Conservation (phyloP, 2,329 filamentous ascomycete genomes). For the Fusarium poae region DNA sequence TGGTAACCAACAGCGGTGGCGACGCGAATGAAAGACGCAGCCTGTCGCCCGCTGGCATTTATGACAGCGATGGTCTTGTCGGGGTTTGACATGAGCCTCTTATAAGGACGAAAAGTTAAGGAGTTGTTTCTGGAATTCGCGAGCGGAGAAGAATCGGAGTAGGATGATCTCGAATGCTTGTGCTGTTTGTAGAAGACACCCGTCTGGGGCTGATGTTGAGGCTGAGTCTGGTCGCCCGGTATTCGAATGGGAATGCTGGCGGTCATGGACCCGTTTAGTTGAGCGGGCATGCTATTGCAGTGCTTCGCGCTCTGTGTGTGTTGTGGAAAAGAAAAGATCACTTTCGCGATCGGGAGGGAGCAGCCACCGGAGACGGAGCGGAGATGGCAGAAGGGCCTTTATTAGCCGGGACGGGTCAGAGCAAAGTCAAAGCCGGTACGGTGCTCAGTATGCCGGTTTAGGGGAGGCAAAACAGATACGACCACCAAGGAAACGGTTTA, state of each 20-base stretch:
- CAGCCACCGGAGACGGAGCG: constrained; percentile 41
- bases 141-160: constrained; percentile 70
- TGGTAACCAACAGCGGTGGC: constrained; percentile 93
- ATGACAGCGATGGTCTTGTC: constrained; percentile 92
- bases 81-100: constrained; percentile 69
- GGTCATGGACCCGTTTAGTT: constrained; percentile 56
- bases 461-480: constrained; percentile 38
- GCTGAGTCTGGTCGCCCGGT: constrained; percentile 52
- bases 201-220: constrained; percentile 39
- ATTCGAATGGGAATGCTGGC: constrained; percentile 57
- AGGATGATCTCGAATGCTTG: constrained; percentile 73
- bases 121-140: constrained; percentile 69
- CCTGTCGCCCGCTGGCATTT: constrained; percentile 95
- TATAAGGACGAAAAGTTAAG: constrained; percentile 70
- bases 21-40: constrained; percentile 93
- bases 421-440: constrained; percentile 33
- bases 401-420: constrained; percentile 39
- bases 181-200: constrained; percentile 60
- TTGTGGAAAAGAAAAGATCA: constrained; percentile 36
- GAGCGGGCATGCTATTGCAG: constrained; percentile 55
- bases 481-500: constrained; percentile 25
- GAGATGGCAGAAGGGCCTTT: constrained; percentile 38
- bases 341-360: constrained; percentile 35
- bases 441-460: constrained; percentile 45
- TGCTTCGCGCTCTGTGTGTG: constrained; percentile 41